Evolutionary conservation across 768 basidiomycete species (phyloP).

Genomic region (Amanita subjunquillea): DNA sequence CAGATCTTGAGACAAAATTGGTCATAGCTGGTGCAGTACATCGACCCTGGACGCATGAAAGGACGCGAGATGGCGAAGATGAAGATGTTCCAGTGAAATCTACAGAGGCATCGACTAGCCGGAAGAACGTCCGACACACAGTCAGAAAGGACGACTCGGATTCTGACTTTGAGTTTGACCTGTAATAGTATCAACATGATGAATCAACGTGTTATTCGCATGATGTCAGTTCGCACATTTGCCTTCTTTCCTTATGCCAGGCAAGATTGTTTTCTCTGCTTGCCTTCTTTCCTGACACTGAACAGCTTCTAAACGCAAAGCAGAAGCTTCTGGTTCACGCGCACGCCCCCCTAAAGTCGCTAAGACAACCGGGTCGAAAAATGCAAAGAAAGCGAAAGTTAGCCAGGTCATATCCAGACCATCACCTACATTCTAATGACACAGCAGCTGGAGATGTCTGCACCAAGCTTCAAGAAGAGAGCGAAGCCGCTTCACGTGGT

Average conservation of each 20-base stretch:
- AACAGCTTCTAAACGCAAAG: slow-evolving; percentile 27
- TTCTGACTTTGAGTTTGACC: slow-evolving; percentile 69
- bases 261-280: neutral
- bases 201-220: neutral
- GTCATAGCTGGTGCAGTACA: slow-evolving; percentile 58
- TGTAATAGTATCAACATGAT: slow-evolving; percentile 22
- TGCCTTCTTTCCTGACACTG: neutral
- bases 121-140: slow-evolving; percentile 35
- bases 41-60: slow-evolving; percentile 19
- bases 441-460: slow-evolving; percentile 32
- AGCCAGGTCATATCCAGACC: slow-evolving; percentile 8
- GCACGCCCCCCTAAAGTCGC: slow-evolving; percentile 41
- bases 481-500: slow-evolving; percentile 57
- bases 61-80: slow-evolving; percentile 37
- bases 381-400: slow-evolving; percentile 39
- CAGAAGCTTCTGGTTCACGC: slow-evolving; percentile 24
- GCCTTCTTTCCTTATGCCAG: slow-evolving; percentile 2
- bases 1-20: slow-evolving; percentile 65
- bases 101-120: slow-evolving; percentile 34
- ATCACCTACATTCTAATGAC: slow-evolving; percentile 3
- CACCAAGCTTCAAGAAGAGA: slow-evolving; percentile 46
- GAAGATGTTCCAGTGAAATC: slow-evolving; percentile 18
- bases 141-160: slow-evolving; percentile 42
- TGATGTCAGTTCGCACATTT: neutral
- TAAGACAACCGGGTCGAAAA: slow-evolving; percentile 29